Evolutionary conservation across 179 eudicot genomes (phyloP).

Genomic region (Camellia oleifera): DNA sequence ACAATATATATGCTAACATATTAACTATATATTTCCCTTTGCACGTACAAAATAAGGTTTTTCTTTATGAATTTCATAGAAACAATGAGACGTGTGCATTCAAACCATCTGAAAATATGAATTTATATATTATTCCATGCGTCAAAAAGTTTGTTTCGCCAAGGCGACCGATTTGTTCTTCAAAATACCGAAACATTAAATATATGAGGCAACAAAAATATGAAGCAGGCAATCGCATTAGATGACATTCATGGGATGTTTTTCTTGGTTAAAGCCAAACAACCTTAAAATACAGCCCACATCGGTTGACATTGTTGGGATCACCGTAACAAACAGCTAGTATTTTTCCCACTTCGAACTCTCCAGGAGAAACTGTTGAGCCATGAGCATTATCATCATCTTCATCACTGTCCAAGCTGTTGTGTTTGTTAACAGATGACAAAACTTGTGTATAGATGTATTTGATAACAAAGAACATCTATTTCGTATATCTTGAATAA

Average conservation of each 20-base stretch:
- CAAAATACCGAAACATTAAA: not conserved
- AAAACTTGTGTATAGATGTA: too few relatives aligned
- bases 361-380: conserved; percentile 20
- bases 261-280: not conserved
- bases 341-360: conserved; percentile 47
- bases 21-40: too few relatives aligned
- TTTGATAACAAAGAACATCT: too few relatives aligned
- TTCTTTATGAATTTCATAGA: too few relatives aligned
- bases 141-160: too few relatives aligned
- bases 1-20: too few relatives aligned
- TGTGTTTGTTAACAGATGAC: too few relatives aligned
- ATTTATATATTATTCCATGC: too few relatives aligned
- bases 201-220: not conserved
- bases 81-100: too few relatives aligned
- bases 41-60: too few relatives aligned
- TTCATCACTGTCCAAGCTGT: conserved; percentile 12
- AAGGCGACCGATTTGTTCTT: not conserved
- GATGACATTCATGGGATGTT: not conserved
- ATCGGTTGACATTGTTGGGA: conserved; percentile 22
- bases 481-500: too few relatives aligned
- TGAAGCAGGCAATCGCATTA: not conserved
- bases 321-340: conserved; percentile 49
- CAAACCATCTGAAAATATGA: too few relatives aligned
- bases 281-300: conserved; percentile 52
- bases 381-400: conserved; percentile 16